A percentile compares a stretch with the other conserved stretches of the same genome.
Conservation (phyloP, 2,329 filamentous ascomycete genomes). For the Trematosphaeria pertusa region DNA sequence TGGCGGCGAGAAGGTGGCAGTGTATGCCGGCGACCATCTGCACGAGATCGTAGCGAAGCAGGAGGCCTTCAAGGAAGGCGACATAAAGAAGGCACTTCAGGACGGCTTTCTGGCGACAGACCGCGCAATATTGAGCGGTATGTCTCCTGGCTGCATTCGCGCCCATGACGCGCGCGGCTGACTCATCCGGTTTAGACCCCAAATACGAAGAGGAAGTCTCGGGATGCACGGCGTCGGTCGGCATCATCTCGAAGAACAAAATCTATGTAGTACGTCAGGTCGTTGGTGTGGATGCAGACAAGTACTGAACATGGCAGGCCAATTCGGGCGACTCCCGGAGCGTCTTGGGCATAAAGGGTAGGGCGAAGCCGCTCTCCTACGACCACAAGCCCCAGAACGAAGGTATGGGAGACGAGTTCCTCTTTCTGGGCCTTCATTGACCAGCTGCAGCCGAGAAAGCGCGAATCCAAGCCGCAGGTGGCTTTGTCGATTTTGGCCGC, state of each 20-base stretch:
- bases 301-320: constrained; percentile 64
- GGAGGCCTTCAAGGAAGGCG: constrained; percentile 86
- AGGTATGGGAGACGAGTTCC: constrained; percentile 60
- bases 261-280: constrained; percentile 84
- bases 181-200: constrained; percentile 69
- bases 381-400: constrained; percentile 99
- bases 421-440: constrained; percentile 20
- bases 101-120: constrained; percentile 97
- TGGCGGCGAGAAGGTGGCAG: constrained; percentile 93
- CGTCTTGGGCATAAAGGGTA: constrained; percentile 93
- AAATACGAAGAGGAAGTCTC: constrained; percentile 98
- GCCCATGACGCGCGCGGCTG: constrained; percentile 27
- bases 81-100: constrained; percentile 95
- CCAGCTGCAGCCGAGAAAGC: constrained; percentile 82
- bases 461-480: constrained; percentile 91
- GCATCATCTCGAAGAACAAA: constrained; percentile 86
- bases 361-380: constrained; percentile 97
- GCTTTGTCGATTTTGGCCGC: constrained; percentile 97
- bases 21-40: constrained; percentile 91
- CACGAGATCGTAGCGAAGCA: constrained; percentile 95
- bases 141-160: constrained; percentile 21
- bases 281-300: not conserved
- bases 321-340: constrained; percentile 96
- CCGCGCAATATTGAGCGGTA: constrained; percentile 94
- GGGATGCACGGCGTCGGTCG: constrained; percentile 93